Conservation (phyloP, 176 grass and related monocot genomes). For the Paspalum notatum region DNA sequence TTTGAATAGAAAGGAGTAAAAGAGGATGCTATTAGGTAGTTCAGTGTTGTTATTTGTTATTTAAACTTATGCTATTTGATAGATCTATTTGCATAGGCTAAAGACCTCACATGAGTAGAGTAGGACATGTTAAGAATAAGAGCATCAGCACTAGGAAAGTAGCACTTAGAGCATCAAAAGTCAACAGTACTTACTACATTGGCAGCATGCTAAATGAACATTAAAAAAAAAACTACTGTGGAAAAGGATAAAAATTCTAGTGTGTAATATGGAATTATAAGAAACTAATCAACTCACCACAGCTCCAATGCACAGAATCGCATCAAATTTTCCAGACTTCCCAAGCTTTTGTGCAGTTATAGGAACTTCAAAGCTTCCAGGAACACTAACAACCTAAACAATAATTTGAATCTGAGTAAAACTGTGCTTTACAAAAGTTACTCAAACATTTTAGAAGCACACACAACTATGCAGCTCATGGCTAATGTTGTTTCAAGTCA, state of each 20-base stretch:
- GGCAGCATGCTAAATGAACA: slow-evolving; percentile 6
- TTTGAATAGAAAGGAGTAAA: background rate
- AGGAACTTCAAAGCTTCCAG: slow-evolving; percentile 97
- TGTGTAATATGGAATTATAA: slow-evolving; percentile 14
- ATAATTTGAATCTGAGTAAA: slow-evolving; percentile 10
- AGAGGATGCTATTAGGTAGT: slow-evolving; percentile 7
- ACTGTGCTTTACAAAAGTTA: background rate
- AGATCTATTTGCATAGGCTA: background rate
- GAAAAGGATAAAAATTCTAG: background rate
- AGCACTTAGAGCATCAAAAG: background rate
- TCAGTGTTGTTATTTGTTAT: background rate
- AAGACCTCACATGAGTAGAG: background rate
- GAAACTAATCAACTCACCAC: slow-evolving; percentile 61
- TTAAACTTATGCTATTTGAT: background rate
- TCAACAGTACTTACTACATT: background rate
- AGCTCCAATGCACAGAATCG: slow-evolving; percentile 94
- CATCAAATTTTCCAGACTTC: slow-evolving; percentile 84
- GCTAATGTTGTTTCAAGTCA: background rate
- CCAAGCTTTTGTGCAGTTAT: slow-evolving; percentile 86
- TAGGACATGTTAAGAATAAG: background rate
- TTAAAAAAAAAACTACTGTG: slow-evolving; percentile 17
- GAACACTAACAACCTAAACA: slow-evolving; percentile 86
- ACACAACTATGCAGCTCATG: background rate
- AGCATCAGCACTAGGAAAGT: background rate
- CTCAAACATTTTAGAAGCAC: background rate